A percentile compares a stretch with the other conserved stretches of the same genome.
Conservation (phyloP, 2,329 filamentous ascomycete species). For the Sordariomycetes sp. region DNA sequence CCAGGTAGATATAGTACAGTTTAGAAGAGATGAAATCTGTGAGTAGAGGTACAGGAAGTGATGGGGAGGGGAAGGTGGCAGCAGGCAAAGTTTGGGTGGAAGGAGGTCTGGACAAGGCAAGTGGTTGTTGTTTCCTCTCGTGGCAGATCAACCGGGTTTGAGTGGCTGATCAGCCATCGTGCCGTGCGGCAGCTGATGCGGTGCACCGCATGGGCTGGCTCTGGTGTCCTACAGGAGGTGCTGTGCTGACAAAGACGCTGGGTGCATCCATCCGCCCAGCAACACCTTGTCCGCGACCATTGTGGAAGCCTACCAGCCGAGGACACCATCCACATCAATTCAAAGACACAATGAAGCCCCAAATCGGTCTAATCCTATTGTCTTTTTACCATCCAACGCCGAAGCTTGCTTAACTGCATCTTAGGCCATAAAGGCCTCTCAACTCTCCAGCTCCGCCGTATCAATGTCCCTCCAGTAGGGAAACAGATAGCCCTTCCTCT, state of each 20-base stretch:
- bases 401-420: background rate
- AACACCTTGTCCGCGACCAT: background rate
- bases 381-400: background rate
- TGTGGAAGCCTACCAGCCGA: no score
- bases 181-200: background rate
- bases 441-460: background rate
- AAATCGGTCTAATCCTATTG: background rate
- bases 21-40: background rate
- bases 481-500: slow-evolving; percentile 28
- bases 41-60: background rate
- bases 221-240: background rate
- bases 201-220: background rate
- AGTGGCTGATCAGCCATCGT: background rate
- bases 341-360: background rate
- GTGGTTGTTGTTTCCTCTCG: background rate
- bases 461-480: slow-evolving; percentile 34
- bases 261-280: background rate
- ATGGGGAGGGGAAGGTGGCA: background rate
- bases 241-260: background rate
- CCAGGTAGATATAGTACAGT: background rate
- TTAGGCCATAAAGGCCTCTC: background rate
- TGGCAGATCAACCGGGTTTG: background rate
- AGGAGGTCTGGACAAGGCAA: background rate
- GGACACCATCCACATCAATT: background rate
- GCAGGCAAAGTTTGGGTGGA: background rate